Evolutionary conservation across 805 yeast species (phyloP), one percentile per base, ranked within the genome.

Genomic region (Ogataea dorogensis): DNA sequence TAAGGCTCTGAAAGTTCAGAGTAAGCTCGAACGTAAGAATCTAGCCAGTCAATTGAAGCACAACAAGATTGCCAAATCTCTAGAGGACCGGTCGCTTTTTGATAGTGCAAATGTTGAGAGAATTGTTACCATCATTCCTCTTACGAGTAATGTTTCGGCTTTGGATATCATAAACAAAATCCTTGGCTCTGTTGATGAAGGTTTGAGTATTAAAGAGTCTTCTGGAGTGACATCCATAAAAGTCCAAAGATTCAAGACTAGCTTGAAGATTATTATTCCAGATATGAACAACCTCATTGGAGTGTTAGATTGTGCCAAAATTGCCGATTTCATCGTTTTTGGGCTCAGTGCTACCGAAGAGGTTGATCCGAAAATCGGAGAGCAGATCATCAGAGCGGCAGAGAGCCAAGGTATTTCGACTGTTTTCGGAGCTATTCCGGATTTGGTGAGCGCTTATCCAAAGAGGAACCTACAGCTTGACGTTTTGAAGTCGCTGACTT

Each of bases 351-450:
- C 96, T 6, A 67, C 75, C 13, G 75, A 79, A 31, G 98, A 93
- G 64, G 91, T 91, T 35, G 88, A 82, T 47, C 68, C 70, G 29
- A 73, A 71, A 24, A 75, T 77, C 50, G 98, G 98, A 31, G 98
- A 93, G 63, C 89, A 86, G 53, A 77, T 89, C 18, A 69, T 93
- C 38, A 78, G 98, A 62, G 86, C 96, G 2, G 72, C 89, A 22
- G 87, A 86, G 53, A 74, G 89, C 10, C 98, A 94, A 65, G 98
- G 98, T 68, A 82, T 89, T 10, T 81, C 95, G 0, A 76, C 87
- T 4, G 80, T 79, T 1, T 65, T 83, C 38, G 93, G 94, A 18
- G 86, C 86, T 8, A 75, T 89, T 17, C 77, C 93, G 6, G 86
- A 87, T 51, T 57, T 88, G 21, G 75, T 81, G 2, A 55, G 73